Conservation (phyloP, 2,329 filamentous ascomycete species). For the Paecilomyces sp. region DNA sequence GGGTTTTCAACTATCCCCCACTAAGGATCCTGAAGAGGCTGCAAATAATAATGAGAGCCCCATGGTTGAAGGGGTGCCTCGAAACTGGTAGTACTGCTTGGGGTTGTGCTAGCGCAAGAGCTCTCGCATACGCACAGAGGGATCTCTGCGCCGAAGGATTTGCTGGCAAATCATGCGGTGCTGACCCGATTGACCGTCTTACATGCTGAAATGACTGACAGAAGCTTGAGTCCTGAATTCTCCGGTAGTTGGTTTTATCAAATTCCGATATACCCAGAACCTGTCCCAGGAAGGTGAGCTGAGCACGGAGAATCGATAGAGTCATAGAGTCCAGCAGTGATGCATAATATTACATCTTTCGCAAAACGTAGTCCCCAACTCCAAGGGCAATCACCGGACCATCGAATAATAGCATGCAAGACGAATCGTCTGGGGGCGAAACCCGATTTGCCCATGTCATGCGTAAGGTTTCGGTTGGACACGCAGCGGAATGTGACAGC, state of each 20-base stretch:
- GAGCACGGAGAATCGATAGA: not conserved
- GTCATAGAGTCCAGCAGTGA: not conserved
- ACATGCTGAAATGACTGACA: not conserved
- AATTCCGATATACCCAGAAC: not conserved
- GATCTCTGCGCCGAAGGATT: not conserved
- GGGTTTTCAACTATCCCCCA: not conserved
- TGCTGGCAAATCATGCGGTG: not conserved
- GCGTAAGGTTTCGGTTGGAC: not conserved
- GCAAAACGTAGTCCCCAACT: not conserved
- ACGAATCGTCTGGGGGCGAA: not conserved
- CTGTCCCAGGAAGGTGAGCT: not conserved
- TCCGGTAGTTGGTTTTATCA: not conserved
- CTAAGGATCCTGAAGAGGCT: not conserved
- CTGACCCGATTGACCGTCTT: not conserved
- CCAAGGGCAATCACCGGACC: not conserved
- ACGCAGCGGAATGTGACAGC: not conserved
- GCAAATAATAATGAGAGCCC: not conserved
- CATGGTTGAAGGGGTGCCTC: not conserved
- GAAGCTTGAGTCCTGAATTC: not conserved
- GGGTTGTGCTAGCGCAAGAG: not conserved
- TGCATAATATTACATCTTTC: not conserved
- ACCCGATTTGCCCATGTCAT: not conserved
- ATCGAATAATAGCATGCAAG: not conserved
- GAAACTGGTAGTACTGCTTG: not conserved
- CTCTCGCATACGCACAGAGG: not conserved